A percentile compares a stretch with the other conserved stretches of the same genome.
Conservation (phyloP, 2,329 filamentous ascomycete genomes). For the Phialophora chinensis region DNA sequence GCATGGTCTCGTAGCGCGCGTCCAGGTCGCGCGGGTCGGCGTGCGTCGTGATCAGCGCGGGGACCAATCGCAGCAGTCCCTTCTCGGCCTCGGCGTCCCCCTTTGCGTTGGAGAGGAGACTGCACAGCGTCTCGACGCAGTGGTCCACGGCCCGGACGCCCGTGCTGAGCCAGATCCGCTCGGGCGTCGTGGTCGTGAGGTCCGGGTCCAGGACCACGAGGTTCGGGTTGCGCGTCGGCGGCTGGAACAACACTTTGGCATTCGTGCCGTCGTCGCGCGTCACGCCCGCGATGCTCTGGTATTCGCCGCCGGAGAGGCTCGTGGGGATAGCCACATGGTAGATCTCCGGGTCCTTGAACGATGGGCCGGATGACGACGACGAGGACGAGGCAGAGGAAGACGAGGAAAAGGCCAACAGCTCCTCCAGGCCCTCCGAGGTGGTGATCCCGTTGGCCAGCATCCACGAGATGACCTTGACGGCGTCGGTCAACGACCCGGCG, state of each 20-base stretch:
- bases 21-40: slow-evolving; percentile 47
- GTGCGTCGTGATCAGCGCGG: slow-evolving; percentile 51
- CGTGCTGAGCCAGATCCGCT: slow-evolving; percentile 62
- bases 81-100: slow-evolving; percentile 48
- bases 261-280: slow-evolving; percentile 44
- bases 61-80: slow-evolving; percentile 52
- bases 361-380: not conserved
- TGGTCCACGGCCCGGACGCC: slow-evolving; percentile 65
- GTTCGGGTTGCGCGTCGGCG: slow-evolving; percentile 51
- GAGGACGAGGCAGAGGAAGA: slow-evolving; percentile 18
- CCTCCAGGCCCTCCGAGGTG: slow-evolving; percentile 49
- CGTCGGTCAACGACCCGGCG: slow-evolving; percentile 63
- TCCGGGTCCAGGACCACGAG: slow-evolving; percentile 64
- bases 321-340: slow-evolving; percentile 48
- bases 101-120: slow-evolving; percentile 44
- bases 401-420: slow-evolving; percentile 41
- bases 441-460: slow-evolving; percentile 56
- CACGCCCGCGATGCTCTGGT: slow-evolving; percentile 48
- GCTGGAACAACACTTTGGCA: slow-evolving; percentile 44
- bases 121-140: slow-evolving; percentile 62
- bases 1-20: slow-evolving; percentile 55
- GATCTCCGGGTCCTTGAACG: slow-evolving; percentile 28
- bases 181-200: slow-evolving; percentile 59
- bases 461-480: slow-evolving; percentile 60
- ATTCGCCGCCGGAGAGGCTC: slow-evolving; percentile 52